Percentiles rank a stretch among this genome's conserved stretches.
phyloP scores from a whole-genome alignment of 306 rosid species.

The Boehmeria nivea region DNA sequence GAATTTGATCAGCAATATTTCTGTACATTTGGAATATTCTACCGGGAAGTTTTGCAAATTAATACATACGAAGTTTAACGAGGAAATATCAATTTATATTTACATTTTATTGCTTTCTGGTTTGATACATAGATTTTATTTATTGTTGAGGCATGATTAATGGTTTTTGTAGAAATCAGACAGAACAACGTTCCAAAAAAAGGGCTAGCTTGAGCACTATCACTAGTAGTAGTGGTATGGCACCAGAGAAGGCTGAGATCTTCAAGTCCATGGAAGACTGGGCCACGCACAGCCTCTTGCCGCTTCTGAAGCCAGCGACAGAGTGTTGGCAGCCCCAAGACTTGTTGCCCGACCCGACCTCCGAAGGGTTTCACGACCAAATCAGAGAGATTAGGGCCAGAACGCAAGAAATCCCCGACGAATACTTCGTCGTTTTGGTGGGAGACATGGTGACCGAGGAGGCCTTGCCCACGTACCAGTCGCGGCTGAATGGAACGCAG shows the following conservation, averaged over 20 bases:
- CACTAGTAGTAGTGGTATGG: conserved; percentile 13
- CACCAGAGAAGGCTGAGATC: conserved; percentile 50
- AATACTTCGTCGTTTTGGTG: conserved; percentile 53
- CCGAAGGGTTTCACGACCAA: conserved; percentile 57
- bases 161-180: too few relatives aligned
- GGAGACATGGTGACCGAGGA: conserved; percentile 75
- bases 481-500: conserved; percentile 47
- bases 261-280: conserved; percentile 61
- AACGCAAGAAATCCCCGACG: conserved; percentile 55
- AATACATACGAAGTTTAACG: too few relatives aligned
- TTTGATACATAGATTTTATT: too few relatives aligned
- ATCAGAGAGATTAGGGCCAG: conserved; percentile 46
- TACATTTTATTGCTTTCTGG: too few relatives aligned
- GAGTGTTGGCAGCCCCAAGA: conserved; percentile 74
- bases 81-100: too few relatives aligned
- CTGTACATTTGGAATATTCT: too few relatives aligned
- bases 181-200: too few relatives aligned
- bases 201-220: too few relatives aligned
- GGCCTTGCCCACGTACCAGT: conserved; percentile 67
- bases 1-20: too few relatives aligned
- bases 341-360: conserved; percentile 46
- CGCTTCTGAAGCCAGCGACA: conserved; percentile 49
- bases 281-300: conserved; percentile 48
- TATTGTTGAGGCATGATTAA: too few relatives aligned
- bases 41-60: too few relatives aligned